Conservation (phyloP, 2,329 filamentous ascomycete species). For the Metarhizium sp. region DNA sequence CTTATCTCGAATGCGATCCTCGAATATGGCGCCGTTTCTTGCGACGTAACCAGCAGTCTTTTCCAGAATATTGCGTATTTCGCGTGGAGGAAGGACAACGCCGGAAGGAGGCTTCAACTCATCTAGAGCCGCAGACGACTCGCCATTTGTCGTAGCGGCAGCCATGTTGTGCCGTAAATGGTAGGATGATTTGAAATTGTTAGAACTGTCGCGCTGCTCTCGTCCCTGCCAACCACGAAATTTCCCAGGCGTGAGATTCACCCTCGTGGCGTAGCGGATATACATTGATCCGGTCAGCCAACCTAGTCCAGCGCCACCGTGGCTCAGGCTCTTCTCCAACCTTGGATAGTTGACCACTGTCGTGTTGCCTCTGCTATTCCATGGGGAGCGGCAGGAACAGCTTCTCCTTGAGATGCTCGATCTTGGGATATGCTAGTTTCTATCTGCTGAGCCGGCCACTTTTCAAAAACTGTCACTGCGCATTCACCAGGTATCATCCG, state of each 20-base stretch:
- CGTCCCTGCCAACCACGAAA: background rate
- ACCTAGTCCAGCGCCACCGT: too few relatives aligned
- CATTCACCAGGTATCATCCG: too few relatives aligned
- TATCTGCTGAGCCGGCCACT: too few relatives aligned
- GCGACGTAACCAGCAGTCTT: slow-evolving; percentile 92
- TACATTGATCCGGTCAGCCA: background rate
- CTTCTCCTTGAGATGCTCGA: too few relatives aligned
- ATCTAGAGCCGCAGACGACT: slow-evolving; percentile 45
- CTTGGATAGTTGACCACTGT: too few relatives aligned
- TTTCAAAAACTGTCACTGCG: too few relatives aligned
- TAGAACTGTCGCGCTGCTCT: background rate
- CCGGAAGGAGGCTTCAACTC: slow-evolving; percentile 71
- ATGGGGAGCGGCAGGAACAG: too few relatives aligned
- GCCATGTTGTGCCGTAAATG: slow-evolving; percentile 15
- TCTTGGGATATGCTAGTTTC: too few relatives aligned
- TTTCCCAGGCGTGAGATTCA: background rate
- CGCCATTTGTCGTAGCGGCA: slow-evolving; percentile 37
- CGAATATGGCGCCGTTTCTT: slow-evolving; percentile 58
- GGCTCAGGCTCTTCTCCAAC: too few relatives aligned
- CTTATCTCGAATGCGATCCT: slow-evolving; percentile 79
- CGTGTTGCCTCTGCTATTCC: too few relatives aligned
- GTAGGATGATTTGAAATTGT: slow-evolving; percentile 4
- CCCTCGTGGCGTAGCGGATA: background rate
- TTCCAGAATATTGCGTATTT: slow-evolving; percentile 77
- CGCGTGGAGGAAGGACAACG: slow-evolving; percentile 80